Percentiles rank a stretch among this genome's conserved stretches.
Evolutionary conservation across 2,329 filamentous ascomycete genomes (phyloP).

Genomic region (Thelonectria rubi): DNA sequence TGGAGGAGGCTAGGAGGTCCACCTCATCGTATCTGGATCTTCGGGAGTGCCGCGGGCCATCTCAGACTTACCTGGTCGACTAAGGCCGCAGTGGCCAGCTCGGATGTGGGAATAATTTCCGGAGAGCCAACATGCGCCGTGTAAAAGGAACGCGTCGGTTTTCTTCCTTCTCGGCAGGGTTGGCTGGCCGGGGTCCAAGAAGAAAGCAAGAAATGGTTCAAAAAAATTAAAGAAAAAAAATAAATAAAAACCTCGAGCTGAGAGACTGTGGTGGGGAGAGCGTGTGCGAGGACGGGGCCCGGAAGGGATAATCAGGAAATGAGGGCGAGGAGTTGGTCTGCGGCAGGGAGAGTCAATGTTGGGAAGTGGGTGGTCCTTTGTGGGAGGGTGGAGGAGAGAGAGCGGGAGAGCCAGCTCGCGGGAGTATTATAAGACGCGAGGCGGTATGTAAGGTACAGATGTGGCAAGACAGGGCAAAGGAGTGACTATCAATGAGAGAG

Average conservation of each 20-base stretch:
- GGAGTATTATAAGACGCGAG: constrained; percentile 37
- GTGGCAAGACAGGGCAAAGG: constrained; percentile 37
- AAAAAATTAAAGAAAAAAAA: constrained; percentile 21
- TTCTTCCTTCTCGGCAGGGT: constrained; percentile 25
- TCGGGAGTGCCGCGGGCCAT: constrained; percentile 44
- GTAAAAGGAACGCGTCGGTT: constrained; percentile 36
- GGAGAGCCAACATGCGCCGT: constrained; percentile 39
- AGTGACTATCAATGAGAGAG: constrained; percentile 39
- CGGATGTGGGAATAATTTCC: constrained; percentile 44
- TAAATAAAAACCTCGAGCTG: constrained; percentile 28
- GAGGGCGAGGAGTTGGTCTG: constrained; percentile 41
- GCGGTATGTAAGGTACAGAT: constrained; percentile 25
- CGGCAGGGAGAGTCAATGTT: constrained; percentile 28
- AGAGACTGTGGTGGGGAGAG: constrained; percentile 24
- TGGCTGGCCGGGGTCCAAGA: constrained; percentile 32
- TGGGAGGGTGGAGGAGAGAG: constrained; percentile 21
- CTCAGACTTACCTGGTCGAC: constrained; percentile 42
- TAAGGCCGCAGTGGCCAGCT: constrained; percentile 45
- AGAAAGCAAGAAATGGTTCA: constrained; percentile 23
- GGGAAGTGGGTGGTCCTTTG: constrained; percentile 20
- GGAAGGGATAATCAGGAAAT: constrained; percentile 32
- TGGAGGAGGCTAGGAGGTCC: constrained; percentile 41
- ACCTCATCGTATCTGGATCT: constrained; percentile 42
- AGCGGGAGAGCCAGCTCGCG: constrained; percentile 33
- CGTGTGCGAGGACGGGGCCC: constrained; percentile 14